These are phyloP conservation scores for Cenchrus purpureus DNA, from an alignment of 176 grass and related monocot genomes.

Conservation along the genomic window DNA sequence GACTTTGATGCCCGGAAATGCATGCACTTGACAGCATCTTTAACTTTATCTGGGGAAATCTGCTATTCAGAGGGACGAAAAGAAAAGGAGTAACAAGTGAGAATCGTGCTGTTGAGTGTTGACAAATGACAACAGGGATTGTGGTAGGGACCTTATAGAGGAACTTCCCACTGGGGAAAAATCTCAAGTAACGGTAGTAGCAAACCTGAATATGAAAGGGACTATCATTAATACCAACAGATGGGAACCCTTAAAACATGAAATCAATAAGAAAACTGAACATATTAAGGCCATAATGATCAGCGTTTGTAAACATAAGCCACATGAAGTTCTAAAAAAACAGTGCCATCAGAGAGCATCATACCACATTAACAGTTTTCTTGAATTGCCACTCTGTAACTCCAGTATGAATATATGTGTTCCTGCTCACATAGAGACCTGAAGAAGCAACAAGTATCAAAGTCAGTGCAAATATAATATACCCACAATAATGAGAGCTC, in stretches of 20 bases:
- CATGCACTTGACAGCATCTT: constrained; percentile 94
- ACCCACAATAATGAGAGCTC: not conserved
- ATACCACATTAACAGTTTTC: constrained; percentile 99
- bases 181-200: constrained; percentile 92
- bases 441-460: constrained; percentile 43
- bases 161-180: constrained; percentile 88
- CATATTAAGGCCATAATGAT: not conserved
- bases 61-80: constrained; percentile 40
- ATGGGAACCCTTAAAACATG: not conserved
- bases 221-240: constrained; percentile 21
- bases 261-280: constrained; percentile 1
- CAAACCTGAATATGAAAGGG: constrained; percentile 61
- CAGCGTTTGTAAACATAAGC: constrained; percentile 9
- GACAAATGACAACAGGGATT: not conserved
- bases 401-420: constrained; percentile 96
- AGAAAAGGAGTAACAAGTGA: constrained; percentile 1
- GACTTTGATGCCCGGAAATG: constrained; percentile 82
- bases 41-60: constrained; percentile 90
- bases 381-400: constrained; percentile 91
- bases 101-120: not conserved
- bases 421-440: constrained; percentile 98
- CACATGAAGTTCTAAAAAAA: constrained; percentile 26
- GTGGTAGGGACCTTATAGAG: constrained; percentile 78
- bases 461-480: constrained; percentile 8
- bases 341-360: constrained; percentile 6